Evolutionary conservation across 169 alveolate species (phyloP), one percentile per base, ranked within the genome.

Genomic region (Eimeria praecox): DNA sequence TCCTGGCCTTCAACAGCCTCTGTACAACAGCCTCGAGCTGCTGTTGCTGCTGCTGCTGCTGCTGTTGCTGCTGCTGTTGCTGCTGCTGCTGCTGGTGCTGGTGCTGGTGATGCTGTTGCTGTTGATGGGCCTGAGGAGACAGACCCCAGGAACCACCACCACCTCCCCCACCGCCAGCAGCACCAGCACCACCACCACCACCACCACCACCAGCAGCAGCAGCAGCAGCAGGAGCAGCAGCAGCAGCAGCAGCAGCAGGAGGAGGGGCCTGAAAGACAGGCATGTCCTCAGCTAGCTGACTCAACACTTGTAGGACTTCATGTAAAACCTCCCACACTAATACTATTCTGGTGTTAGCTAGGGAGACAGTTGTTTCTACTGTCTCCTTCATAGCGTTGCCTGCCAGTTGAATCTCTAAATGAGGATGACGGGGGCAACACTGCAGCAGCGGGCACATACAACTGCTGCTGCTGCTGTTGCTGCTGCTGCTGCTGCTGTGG

Each of bases 281-380:
- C 40, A 86, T 85, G 33, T 62, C 64, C 44, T 93, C 96, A 4
- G 62, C 75, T 30, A 82, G 73, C 56, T 93, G 88, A 35, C 88
- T 40, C 16, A 87, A 93, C 77, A 89, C 87, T 56, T 71, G 92
- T 10, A 59, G 56, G 20, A 93, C 33, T 30, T 93, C 96, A 56
- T 93, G 52, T 3, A 93, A 66, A 9, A 93, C 89, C 62, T 93
- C 96, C 96, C 96, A 93, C 16, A 93, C 59, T 1, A 82, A n/a
- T 2, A 93, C 78, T 14, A 93, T 56, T 30, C 96, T 83, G 40
- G 69, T 62, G 8, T 80, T 80, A 3, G 71, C 44, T 27, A 80
- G 40, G 42, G 90, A 80, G 35, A 80, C 64, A 8, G 4, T 46
- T 24, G 59, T 80, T 1, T 80, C 90, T 2, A 49, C 90, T 44